phyloP scores from a whole-genome alignment of 345 rosid genomes.

The Salix brachista region DNA sequence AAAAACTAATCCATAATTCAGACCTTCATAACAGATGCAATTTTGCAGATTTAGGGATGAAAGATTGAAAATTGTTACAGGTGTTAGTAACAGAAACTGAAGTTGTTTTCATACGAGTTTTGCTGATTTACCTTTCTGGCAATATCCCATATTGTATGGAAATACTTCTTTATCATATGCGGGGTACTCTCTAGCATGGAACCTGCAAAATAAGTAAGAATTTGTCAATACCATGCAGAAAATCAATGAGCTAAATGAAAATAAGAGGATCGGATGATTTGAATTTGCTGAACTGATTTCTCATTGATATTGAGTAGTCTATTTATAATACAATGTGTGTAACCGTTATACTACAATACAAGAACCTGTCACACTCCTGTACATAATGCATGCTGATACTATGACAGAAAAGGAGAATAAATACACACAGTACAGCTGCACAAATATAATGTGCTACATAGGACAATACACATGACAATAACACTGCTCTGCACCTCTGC shows the following conservation, averaged over 20 bases:
- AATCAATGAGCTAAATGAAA: not conserved
- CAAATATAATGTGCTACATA: too few relatives aligned
- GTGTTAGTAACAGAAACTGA: not conserved
- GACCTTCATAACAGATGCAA: not conserved
- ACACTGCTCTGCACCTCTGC: too few relatives aligned
- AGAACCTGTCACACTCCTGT: too few relatives aligned
- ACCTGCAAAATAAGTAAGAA: conserved; percentile 36
- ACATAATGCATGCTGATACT: too few relatives aligned
- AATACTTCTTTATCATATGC: conserved; percentile 58
- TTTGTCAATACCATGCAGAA: not conserved
- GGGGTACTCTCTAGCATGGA: conserved; percentile 94
- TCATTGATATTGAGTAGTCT: too few relatives aligned
- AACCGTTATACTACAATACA: too few relatives aligned
- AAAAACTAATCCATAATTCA: not conserved
- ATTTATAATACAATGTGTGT: too few relatives aligned
- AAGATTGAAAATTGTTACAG: not conserved
- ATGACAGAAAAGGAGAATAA: too few relatives aligned
- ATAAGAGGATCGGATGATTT: too few relatives aligned
- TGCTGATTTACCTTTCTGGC: conserved; percentile 78
- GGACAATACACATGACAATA: too few relatives aligned
- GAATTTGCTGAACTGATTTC: too few relatives aligned
- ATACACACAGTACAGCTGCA: too few relatives aligned
- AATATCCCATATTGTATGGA: conserved; percentile 79
- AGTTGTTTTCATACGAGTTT: not conserved
- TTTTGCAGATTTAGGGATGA: not conserved